Conservation (phyloP, 2,329 filamentous ascomycete species). For the Boeremia lycopersici region DNA sequence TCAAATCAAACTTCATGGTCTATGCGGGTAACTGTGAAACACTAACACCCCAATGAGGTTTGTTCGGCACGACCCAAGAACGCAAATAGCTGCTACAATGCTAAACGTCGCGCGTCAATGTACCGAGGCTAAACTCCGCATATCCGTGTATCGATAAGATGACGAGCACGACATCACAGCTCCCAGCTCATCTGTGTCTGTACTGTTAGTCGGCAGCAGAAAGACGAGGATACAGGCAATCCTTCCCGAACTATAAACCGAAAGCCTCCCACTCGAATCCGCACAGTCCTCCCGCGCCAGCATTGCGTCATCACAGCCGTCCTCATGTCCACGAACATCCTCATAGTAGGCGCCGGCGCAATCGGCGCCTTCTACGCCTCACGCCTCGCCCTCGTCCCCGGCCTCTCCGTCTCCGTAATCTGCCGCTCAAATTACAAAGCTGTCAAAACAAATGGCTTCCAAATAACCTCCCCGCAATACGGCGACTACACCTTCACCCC, state of each 20-base stretch:
- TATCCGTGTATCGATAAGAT: conserved; percentile 19
- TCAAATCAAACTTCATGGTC: neutral
- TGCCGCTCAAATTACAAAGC: conserved; percentile 75
- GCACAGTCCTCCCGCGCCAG: neutral
- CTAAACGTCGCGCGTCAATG: neutral
- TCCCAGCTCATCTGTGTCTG: neutral
- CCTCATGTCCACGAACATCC: conserved; percentile 56
- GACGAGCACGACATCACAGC: conserved; percentile 12
- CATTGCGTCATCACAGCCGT: neutral
- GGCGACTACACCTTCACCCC: conserved; percentile 70
- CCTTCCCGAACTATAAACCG: neutral
- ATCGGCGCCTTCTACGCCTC: conserved; percentile 77
- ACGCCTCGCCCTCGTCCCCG: conserved; percentile 64
- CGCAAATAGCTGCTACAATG: neutral
- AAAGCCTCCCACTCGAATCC: neutral
- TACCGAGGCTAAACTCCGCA: conserved; percentile 23
- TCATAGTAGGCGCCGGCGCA: conserved; percentile 73
- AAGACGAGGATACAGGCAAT: neutral
- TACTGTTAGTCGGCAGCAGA: neutral
- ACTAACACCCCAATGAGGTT: too few species aligned
- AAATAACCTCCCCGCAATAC: conserved; percentile 68
- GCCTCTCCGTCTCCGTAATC: conserved; percentile 69
- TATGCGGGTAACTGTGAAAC: neutral
- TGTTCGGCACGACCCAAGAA: too few species aligned
- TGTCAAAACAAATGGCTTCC: conserved; percentile 66